phyloP scores from a whole-genome alignment of 2,329 filamentous ascomycete species.

The Ceratocystiopsis brevicomis region DNA sequence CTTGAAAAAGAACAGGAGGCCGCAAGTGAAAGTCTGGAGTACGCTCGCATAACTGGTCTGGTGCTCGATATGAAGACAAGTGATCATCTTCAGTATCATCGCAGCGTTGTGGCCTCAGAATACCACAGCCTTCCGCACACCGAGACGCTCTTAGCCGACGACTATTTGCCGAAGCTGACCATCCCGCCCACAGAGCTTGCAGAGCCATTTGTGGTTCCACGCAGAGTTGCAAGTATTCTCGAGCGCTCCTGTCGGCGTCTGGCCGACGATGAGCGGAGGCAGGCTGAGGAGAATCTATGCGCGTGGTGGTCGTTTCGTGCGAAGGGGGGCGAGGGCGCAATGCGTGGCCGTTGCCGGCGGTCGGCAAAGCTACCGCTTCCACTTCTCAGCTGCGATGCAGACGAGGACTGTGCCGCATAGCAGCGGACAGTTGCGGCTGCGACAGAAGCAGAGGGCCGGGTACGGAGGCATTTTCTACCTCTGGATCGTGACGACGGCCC shows the following conservation, averaged over 20 bases:
- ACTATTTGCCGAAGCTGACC: slow-evolving; percentile 1
- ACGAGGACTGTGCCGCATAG: slow-evolving; percentile 6
- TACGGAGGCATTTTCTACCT: neutral
- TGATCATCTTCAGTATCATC: slow-evolving; percentile 3
- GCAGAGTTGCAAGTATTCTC: slow-evolving; percentile 1
- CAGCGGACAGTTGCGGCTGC: neutral
- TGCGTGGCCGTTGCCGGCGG: too few relatives aligned
- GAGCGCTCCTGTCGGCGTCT: neutral
- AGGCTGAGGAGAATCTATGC: neutral
- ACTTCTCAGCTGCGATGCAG: slow-evolving; percentile 1
- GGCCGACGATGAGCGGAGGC: neutral
- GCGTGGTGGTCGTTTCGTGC: too few relatives aligned
- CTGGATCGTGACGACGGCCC: neutral
- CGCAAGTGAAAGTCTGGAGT: neutral
- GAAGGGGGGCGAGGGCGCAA: neutral
- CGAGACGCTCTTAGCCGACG: neutral
- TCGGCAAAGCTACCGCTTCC: slow-evolving; percentile 4
- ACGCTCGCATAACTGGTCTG: slow-evolving; percentile 3
- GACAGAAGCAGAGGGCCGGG: neutral
- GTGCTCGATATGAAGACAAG: slow-evolving; percentile 1
- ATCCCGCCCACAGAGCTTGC: neutral
- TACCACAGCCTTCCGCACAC: neutral
- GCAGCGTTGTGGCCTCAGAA: neutral
- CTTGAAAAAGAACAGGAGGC: neutral
- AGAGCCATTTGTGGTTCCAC: slow-evolving; percentile 5